Evolutionary conservation across 2,329 filamentous ascomycete genomes (phyloP).

Genomic region (Emergomyces pasteurianus): DNA sequence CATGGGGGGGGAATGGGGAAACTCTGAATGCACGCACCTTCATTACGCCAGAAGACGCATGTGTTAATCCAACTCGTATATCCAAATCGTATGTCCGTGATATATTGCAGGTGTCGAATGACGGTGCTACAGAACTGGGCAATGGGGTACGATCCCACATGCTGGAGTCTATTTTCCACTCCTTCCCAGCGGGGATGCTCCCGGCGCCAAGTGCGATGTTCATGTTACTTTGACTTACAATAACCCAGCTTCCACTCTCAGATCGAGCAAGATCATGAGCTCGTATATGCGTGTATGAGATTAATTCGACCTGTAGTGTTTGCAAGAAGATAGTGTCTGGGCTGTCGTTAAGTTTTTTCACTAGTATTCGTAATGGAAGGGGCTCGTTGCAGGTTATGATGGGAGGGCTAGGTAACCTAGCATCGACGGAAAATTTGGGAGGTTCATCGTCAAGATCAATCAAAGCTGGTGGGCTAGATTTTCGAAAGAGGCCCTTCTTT

Average conservation of each 20-base stretch:
- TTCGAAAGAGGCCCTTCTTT: constrained; percentile 50
- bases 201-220: constrained; percentile 53
- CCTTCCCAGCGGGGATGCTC: constrained; percentile 48
- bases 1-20: not conserved
- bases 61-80: constrained; percentile 64
- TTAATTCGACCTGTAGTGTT: constrained; percentile 68
- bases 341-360: constrained; percentile 61
- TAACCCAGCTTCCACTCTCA: constrained; percentile 63
- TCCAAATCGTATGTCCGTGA: constrained; percentile 72
- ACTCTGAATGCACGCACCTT: constrained; percentile 30
- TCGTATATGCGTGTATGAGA: constrained; percentile 66
- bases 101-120: constrained; percentile 82
- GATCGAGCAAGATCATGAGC: constrained; percentile 62
- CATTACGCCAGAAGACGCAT: constrained; percentile 47
- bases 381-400: constrained; percentile 84
- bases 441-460: constrained; percentile 24
- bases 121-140: constrained; percentile 77
- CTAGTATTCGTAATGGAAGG: constrained; percentile 65
- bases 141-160: constrained; percentile 63
- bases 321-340: constrained; percentile 62
- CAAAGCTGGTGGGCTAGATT: constrained; percentile 18
- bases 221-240: constrained; percentile 61
- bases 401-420: constrained; percentile 72
- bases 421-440: constrained; percentile 62
- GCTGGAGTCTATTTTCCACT: constrained; percentile 55